Base-by-base conservation (phyloP, 2,329 filamentous ascomycete species). In the Elsinoe perseae region DNA sequence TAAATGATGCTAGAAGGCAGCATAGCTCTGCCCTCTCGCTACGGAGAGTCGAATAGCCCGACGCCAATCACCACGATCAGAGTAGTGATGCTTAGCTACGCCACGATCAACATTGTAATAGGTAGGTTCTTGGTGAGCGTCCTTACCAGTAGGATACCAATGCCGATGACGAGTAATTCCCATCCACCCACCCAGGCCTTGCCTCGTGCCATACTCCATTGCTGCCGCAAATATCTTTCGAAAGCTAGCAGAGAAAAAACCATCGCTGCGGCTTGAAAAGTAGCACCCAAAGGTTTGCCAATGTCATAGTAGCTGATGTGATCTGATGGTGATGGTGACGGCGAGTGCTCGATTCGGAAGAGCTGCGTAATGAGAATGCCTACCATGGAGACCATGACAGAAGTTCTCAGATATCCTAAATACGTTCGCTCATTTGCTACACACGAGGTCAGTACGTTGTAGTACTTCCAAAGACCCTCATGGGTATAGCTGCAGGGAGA, bases 391-490 rank as follows among this genome's bases (percentile, higher is more conserved):
- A 89, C 74, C n/a, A 80, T 76, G 34, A 86, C 70, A 0, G 84
- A 87, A 1, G 85, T 89, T 18, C 86, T 80, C 27, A 89, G 76
- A 67, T 89, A 89, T 27, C 79, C 84, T 16, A 90, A 79, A 65
- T 85, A 90, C 16, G 86, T 90, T 57, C 86, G 76, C 69, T 90
- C 85, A 56, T 89, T 78, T 34, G 86, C 86, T 89, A 63, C 12
- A 8, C 8, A 32, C 44, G 28, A n/a, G 14, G 14, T 43, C 21
- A 43, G 38, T 50, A 56, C 57, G 58, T 34, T 16, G 14, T 50
- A 27, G 25, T 30, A 30, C 25, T 21, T 16, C 23, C 16, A 9
- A 30, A 18, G 44, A 32, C 25, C 44, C 44, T 30, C 48, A 23
- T 12, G 6, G 40, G 25, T 25, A n/a, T 44, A 12, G n/a, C 10